Evolutionary conservation across 257 asterid genomes (phyloP).

Genomic region (Solanum chiquidenum): DNA sequence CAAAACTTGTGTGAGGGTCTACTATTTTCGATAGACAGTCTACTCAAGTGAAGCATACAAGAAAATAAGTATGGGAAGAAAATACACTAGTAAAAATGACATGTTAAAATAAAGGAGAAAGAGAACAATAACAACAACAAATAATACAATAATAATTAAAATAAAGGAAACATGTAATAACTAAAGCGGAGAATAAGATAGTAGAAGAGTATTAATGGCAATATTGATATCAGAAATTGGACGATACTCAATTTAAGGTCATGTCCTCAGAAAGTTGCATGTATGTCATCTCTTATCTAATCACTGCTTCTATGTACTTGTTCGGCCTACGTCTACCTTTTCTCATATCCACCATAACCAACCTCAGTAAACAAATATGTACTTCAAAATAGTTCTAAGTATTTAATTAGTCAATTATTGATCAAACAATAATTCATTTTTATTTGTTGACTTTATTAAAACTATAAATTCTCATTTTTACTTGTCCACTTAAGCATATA

Average conservation of each 20-base stretch:
- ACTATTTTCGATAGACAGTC: background rate
- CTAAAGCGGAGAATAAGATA: background rate
- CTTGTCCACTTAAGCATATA: too few relatives aligned
- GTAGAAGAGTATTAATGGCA: background rate
- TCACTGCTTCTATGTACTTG: background rate
- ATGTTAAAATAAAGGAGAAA: background rate
- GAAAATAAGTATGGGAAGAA: background rate
- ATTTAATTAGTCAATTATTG: background rate
- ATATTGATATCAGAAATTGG: background rate
- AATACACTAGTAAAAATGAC: background rate
- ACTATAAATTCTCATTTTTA: background rate
- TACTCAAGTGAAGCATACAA: background rate
- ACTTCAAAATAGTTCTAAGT: background rate
- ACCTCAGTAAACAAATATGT: background rate
- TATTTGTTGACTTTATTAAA: too few relatives aligned
- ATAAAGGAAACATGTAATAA: too few relatives aligned
- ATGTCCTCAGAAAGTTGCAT: too few relatives aligned
- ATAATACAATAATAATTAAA: background rate
- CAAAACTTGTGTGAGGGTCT: background rate
- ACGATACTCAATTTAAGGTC: too few relatives aligned
- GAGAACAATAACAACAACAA: background rate
- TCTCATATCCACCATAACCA: background rate
- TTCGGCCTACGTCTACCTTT: background rate
- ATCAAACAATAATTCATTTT: background rate
- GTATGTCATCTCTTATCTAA: background rate